These are phyloP conservation scores for Paraphaeosphaeria minitans DNA, from an alignment of 2,329 filamentous ascomycete genomes.

Conservation along the genomic window DNA sequence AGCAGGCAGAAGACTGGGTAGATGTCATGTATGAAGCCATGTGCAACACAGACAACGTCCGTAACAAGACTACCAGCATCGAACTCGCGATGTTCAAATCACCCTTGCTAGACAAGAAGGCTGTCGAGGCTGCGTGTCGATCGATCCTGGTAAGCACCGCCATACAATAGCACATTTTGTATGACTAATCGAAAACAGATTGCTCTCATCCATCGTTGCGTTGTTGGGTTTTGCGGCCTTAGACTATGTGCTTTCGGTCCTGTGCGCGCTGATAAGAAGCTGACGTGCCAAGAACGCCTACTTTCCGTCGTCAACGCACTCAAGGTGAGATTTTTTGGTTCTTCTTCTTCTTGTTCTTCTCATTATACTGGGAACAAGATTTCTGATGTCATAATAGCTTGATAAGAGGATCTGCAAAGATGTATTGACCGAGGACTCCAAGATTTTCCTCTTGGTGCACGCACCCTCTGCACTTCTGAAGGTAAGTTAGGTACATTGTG, in stretches of 20 bases:
- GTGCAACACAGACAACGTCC: neutral
- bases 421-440: slow-evolving; percentile 11
- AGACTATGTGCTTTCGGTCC: neutral
- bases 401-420: slow-evolving; percentile 18
- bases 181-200: neutral
- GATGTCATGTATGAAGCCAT: slow-evolving; percentile 2
- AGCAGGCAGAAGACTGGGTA: slow-evolving; percentile 6
- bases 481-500: neutral
- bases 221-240: slow-evolving; percentile 9
- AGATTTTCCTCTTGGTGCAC: slow-evolving; percentile 10
- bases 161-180: no score
- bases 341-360: neutral
- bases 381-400: neutral
- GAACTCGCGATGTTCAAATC: slow-evolving; percentile 13
- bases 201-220: slow-evolving; percentile 11
- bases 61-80: slow-evolving; percentile 6
- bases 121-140: slow-evolving; percentile 12
- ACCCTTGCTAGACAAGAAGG: slow-evolving; percentile 1
- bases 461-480: neutral
- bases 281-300: slow-evolving; percentile 10
- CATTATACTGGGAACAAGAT: neutral
- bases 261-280: slow-evolving; percentile 8
- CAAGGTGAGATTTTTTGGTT: no score
- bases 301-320: neutral
- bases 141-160: slow-evolving; percentile 1